Conservation (phyloP, 2,329 filamentous ascomycete species). For the Reticulascus tulasneorum region DNA sequence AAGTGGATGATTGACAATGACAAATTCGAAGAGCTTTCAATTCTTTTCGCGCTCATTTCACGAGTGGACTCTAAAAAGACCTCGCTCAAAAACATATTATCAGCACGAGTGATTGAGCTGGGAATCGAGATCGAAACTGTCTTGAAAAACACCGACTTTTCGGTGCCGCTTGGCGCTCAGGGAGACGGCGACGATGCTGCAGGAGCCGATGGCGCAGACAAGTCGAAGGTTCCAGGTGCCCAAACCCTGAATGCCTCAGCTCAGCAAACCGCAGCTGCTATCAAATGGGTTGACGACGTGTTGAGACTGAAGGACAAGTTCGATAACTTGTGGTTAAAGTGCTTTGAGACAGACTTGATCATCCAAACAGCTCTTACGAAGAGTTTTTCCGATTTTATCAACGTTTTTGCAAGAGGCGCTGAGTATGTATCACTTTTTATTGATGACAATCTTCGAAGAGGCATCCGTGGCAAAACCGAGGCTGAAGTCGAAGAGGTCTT, state of each 20-base stretch:
- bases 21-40: constrained; percentile 69
- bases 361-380: constrained; percentile 79
- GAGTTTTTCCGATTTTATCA: constrained; percentile 92
- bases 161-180: constrained; percentile 28
- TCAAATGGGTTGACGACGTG: constrained; percentile 94
- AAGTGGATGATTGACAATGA: constrained; percentile 91
- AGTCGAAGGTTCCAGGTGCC: constrained; percentile 41
- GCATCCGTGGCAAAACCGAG: constrained; percentile 89
- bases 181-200: constrained; percentile 45
- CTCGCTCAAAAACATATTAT: constrained; percentile 66
- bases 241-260: constrained; percentile 44
- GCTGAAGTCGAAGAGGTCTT: constrained; percentile 77
- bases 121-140: constrained; percentile 77
- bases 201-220: constrained; percentile 40
- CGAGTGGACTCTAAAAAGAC: constrained; percentile 72
- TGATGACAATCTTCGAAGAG: constrained; percentile 92
- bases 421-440: constrained; percentile 96
- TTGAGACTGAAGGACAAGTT: constrained; percentile 84
- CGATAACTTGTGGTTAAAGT: constrained; percentile 68
- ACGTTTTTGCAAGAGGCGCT: constrained; percentile 76
- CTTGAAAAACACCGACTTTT: constrained; percentile 53
- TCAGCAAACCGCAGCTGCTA: constrained; percentile 79
- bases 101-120: constrained; percentile 71
- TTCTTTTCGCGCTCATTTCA: constrained; percentile 74
- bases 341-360: constrained; percentile 71